Conservation (phyloP, 2,329 filamentous ascomycete species). For the Arthroderma sp. region DNA sequence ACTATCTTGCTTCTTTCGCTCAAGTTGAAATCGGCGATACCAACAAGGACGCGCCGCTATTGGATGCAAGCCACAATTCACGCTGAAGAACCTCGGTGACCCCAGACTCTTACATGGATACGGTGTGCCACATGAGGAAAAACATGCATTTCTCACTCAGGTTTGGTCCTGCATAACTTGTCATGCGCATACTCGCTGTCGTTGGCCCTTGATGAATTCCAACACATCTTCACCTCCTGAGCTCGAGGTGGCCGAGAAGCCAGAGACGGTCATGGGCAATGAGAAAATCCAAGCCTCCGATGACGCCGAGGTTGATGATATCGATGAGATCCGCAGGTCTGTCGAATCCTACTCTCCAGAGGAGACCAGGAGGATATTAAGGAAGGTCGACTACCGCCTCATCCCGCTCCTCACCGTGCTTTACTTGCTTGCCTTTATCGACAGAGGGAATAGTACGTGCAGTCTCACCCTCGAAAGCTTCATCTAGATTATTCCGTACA, state of each 20-base stretch:
- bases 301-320: slow-evolving; percentile 7
- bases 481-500: not conserved
- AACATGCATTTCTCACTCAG: not conserved
- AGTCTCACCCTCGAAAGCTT: too few relatives aligned
- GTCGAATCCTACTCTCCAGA: slow-evolving; percentile 11
- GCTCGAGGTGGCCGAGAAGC: not conserved
- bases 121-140: not conserved
- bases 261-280: not conserved
- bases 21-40: not conserved
- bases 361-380: slow-evolving; percentile 19
- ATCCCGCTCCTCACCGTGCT: slow-evolving; percentile 32
- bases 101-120: too few relatives aligned
- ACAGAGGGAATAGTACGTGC: slow-evolving; percentile 38
- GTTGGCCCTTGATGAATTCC: slow-evolving; percentile 2
- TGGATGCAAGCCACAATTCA: not conserved
- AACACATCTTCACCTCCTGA: not conserved
- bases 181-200: not conserved
- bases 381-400: slow-evolving; percentile 32
- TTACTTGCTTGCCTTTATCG: slow-evolving; percentile 65
- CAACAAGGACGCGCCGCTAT: not conserved
- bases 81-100: not conserved
- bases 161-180: too few relatives aligned
- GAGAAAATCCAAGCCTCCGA: not conserved
- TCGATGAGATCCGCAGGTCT: slow-evolving; percentile 7
- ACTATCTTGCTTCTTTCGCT: too few relatives aligned